These are phyloP conservation scores for Cytospora piceicola DNA, from an alignment of 2,329 filamentous ascomycete genomes.

Conservation along the genomic window DNA sequence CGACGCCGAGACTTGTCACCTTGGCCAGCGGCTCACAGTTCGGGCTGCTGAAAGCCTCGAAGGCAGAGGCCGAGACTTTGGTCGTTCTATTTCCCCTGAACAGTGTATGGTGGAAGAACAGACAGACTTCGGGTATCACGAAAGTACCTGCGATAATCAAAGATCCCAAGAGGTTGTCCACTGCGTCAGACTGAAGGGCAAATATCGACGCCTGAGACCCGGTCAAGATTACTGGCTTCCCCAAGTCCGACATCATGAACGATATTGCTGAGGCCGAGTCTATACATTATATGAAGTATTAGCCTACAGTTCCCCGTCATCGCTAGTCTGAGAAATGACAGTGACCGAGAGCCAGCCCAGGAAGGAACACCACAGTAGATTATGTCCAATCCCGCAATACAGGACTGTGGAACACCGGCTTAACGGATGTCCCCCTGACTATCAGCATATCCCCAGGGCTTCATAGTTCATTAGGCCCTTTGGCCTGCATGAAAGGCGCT, in stretches of 20 bases:
- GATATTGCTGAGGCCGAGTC: conserved; percentile 86
- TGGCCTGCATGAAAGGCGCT: not conserved
- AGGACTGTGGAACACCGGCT: not conserved
- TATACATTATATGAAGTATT: not conserved
- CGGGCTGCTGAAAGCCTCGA: conserved; percentile 86
- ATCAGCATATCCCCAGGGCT: not conserved
- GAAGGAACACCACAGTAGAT: not conserved
- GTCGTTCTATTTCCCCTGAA: conserved; percentile 88
- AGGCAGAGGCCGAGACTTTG: conserved; percentile 84
- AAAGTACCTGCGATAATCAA: conserved; percentile 91
- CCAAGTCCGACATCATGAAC: conserved; percentile 90
- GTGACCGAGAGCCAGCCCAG: not conserved
- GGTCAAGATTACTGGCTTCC: conserved; percentile 88
- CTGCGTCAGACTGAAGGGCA: conserved; percentile 86
- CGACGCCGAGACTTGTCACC: conserved; percentile 79
- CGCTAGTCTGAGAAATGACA: not conserved
- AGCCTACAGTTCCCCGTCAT: not conserved
- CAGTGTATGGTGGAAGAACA: conserved; percentile 91
- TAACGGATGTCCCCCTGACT: not conserved
- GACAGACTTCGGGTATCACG: conserved; percentile 87
- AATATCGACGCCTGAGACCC: conserved; percentile 85
- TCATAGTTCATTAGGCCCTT: too few species aligned
- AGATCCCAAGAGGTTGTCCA: conserved; percentile 86
- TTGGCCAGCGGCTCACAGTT: conserved; percentile 81
- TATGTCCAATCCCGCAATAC: not conserved